These are phyloP conservation scores for Hawksworthiomyces lignivorus DNA, from an alignment of 2,329 filamentous ascomycete genomes.

Conservation along the genomic window DNA sequence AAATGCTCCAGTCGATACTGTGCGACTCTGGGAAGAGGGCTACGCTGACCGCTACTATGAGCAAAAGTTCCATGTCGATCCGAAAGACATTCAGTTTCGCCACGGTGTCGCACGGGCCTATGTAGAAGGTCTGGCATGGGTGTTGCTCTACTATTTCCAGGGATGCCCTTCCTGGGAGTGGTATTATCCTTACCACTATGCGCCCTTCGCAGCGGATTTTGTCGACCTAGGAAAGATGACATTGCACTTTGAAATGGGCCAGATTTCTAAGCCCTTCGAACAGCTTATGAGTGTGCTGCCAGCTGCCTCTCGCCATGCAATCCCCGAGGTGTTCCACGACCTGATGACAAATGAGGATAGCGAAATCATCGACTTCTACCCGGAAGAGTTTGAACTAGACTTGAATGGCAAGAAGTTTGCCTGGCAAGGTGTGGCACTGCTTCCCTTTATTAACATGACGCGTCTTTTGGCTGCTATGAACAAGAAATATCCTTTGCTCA, in stretches of 20 bases:
- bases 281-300: constrained; percentile 97
- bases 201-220: constrained; percentile 94
- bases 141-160: constrained; percentile 94
- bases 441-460: constrained; percentile 94
- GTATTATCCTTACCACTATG: constrained; percentile 99
- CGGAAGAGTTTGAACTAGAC: constrained; percentile 86
- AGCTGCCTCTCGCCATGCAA: constrained; percentile 82
- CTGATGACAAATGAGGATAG: constrained; percentile 86
- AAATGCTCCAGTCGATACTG: constrained; percentile 66
- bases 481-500: constrained; percentile 72
- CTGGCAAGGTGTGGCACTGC: constrained; percentile 89
- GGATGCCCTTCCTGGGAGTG: constrained; percentile 98
- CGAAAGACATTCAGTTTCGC: constrained; percentile 76
- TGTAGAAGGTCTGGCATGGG: constrained; percentile 91
- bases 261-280: constrained; percentile 85
- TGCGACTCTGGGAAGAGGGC: constrained; percentile 89
- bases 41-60: constrained; percentile 96
- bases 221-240: constrained; percentile 71
- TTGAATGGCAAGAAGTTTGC: constrained; percentile 97
- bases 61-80: constrained; percentile 84
- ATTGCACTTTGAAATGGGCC: constrained; percentile 75
- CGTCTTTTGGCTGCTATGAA: constrained; percentile 75
- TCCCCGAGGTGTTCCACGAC: constrained; percentile 80
- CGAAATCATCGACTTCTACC: constrained; percentile 95
- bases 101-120: constrained; percentile 86